phyloP scores from a whole-genome alignment of 2,329 filamentous ascomycete genomes.

The Phyllosticta ampelicida region DNA sequence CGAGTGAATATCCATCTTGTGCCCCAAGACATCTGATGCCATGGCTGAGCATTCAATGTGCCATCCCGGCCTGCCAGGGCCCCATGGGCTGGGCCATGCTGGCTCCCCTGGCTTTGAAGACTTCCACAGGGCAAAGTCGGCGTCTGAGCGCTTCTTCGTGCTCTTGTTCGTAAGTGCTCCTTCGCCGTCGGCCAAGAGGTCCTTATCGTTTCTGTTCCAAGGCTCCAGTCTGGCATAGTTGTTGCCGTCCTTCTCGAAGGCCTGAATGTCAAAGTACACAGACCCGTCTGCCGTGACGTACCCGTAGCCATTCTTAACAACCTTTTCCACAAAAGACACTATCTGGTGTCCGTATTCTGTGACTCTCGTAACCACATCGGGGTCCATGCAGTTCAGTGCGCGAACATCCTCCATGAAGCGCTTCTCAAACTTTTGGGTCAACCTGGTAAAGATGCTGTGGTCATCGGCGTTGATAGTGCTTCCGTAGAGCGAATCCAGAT shows the following conservation, averaged over 20 bases:
- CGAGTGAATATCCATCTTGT: slow-evolving; percentile 83
- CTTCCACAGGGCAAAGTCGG: slow-evolving; percentile 93
- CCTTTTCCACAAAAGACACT: slow-evolving; percentile 69
- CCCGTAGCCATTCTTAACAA: slow-evolving; percentile 76
- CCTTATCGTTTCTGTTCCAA: slow-evolving; percentile 73
- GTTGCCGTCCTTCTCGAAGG: slow-evolving; percentile 77
- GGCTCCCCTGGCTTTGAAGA: slow-evolving; percentile 85
- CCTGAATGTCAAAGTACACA: slow-evolving; percentile 85
- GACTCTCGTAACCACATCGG: slow-evolving; percentile 77
- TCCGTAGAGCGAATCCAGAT: slow-evolving; percentile 58
- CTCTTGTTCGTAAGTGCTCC: slow-evolving; percentile 57
- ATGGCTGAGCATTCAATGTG: slow-evolving; percentile 96
- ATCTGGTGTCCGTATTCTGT: slow-evolving; percentile 88
- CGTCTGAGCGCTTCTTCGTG: slow-evolving; percentile 59
- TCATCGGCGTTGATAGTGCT: slow-evolving; percentile 48
- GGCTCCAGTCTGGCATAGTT: slow-evolving; percentile 77
- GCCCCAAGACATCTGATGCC: slow-evolving; percentile 79
- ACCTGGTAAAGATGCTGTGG: slow-evolving; percentile 71
- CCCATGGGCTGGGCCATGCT: slow-evolving; percentile 81
- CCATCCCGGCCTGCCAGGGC: slow-evolving; percentile 81
- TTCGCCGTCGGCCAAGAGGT: slow-evolving; percentile 78
- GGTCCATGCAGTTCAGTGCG: slow-evolving; percentile 70
- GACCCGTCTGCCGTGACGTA: slow-evolving; percentile 68
- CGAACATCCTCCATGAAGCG: slow-evolving; percentile 84
- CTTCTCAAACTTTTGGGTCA: slow-evolving; percentile 78